These are phyloP conservation scores for Leucosporidium creatinivorum DNA, from an alignment of 768 basidiomycete genomes.

Conservation along the genomic window DNA sequence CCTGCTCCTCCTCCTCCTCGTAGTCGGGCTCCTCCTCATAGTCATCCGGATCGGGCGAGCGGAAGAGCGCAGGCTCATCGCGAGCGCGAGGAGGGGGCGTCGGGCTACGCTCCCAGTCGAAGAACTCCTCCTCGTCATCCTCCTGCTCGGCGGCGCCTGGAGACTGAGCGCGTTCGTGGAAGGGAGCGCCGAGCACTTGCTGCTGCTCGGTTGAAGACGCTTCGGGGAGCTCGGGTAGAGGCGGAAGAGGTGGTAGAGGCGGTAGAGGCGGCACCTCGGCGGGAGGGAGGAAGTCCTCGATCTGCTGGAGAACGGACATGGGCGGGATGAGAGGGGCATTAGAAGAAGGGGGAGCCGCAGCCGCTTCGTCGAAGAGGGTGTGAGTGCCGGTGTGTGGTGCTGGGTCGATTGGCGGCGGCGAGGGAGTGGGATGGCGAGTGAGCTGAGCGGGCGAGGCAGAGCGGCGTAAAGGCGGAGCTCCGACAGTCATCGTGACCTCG, in stretches of 20 bases:
- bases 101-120: constrained; percentile 46
- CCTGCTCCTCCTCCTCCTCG: constrained; percentile 69
- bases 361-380: too few relatives aligned
- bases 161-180: constrained; percentile 17
- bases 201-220: too few relatives aligned
- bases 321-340: too few relatives aligned
- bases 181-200: too few relatives aligned
- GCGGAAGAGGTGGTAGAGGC: not conserved
- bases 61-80: constrained; percentile 9
- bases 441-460: not conserved
- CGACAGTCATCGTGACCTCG: too few relatives aligned
- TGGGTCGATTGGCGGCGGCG: too few relatives aligned
- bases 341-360: too few relatives aligned
- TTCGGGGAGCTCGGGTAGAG: not conserved
- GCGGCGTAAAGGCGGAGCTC: not conserved
- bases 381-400: too few relatives aligned
- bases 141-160: not conserved
- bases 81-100: constrained; percentile 38
- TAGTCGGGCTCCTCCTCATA: constrained; percentile 60
- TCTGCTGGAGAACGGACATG: too few relatives aligned
- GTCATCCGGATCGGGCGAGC: constrained; percentile 35
- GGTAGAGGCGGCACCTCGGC: not conserved
- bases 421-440: too few relatives aligned
- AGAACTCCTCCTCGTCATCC: constrained; percentile 37
- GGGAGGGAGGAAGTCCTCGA: not conserved